phyloP scores from a whole-genome alignment of 805 yeast species.

The Pachysolen tannophilus region DNA sequence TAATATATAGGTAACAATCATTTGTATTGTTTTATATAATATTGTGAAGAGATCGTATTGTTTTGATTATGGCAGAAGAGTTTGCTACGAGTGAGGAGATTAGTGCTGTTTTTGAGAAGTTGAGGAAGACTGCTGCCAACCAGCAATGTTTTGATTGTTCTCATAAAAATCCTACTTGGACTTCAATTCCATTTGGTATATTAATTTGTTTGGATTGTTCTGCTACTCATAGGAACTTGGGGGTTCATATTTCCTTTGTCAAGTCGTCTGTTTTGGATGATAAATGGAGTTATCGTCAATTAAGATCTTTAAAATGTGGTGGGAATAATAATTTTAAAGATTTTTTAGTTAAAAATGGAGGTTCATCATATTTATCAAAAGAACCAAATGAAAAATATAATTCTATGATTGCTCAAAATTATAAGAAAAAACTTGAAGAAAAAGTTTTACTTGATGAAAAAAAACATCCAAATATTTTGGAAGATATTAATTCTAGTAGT shows the following conservation, averaged over 20 bases:
- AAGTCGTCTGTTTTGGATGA: slow-evolving; percentile 80
- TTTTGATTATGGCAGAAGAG: slow-evolving; percentile 39
- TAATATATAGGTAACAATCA: too few species aligned
- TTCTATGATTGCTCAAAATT: slow-evolving; percentile 69
- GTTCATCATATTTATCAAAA: slow-evolving; percentile 57
- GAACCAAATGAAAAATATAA: slow-evolving; percentile 78
- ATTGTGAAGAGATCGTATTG: too few species aligned
- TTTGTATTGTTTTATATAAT: too few species aligned
- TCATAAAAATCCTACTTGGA: slow-evolving; percentile 95
- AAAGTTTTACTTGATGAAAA: slow-evolving; percentile 59
- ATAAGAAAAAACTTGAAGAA: slow-evolving; percentile 70
- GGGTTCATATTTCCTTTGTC: slow-evolving; percentile 94
- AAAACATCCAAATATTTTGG: slow-evolving; percentile 66
- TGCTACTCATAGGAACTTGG: slow-evolving; percentile 90
- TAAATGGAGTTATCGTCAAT: slow-evolving; percentile 86
- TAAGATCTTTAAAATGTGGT: slow-evolving; percentile 88
- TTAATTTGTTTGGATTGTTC: slow-evolving; percentile 91
- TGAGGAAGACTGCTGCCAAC: slow-evolving; percentile 64
- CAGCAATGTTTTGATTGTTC: slow-evolving; percentile 88
- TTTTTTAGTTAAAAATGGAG: slow-evolving; percentile 78
- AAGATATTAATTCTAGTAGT: slow-evolving; percentile 42
- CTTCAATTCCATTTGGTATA: slow-evolving; percentile 94
- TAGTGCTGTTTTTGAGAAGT: slow-evolving; percentile 51
- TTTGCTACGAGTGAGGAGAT: slow-evolving; percentile 67
- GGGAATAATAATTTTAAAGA: slow-evolving; percentile 87